Base-by-base conservation (phyloP, 208 protist species). In the Acanthamoeba sp. region DNA sequence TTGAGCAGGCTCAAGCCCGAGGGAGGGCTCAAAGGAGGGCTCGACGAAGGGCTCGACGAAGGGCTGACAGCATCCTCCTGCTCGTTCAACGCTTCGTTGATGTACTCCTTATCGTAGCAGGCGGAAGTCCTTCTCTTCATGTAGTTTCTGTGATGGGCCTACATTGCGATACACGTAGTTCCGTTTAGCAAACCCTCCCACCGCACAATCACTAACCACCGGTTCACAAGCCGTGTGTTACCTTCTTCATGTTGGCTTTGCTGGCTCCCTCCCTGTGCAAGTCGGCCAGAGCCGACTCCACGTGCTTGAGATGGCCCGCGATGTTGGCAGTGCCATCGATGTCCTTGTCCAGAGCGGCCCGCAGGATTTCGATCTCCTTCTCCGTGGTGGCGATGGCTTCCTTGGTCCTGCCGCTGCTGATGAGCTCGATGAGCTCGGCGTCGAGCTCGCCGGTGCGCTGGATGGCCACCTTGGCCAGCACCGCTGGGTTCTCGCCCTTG, bases 281-380 rank as follows among this genome's bases (percentile, higher is more conserved):
- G 45, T 88, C 50, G 16, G 14, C 45, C 80, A 88, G 45, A 3
- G 80, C 80, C 2, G 45, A 20, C n/a, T 88, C 80, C 20, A 27
- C 22, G 16, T 59, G 55, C 55, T 59, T 59, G 9, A 59, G 55
- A 18, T 59, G 55, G 55, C 16, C 16, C 16, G 42, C 45, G 59
- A 91, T 36, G 55, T 91, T 64, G 59, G 50, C 18, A 2, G 6
- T 64, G 85, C 85, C 85, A 40, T 42, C 85, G 16, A 45, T 3
- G 55, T 91, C 85, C 85, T 91, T 64, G 36, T 91, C 85, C 29
- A 91, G 36, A 1, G 69, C 85, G 5, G 50, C 6, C 59, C 34
- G 66, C 29, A 91, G 85, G 32, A 91, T 87, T 10, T 42, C 50
- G 36, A 91, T 27, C 57, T 91, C 55, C 40, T 91, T 91, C 85